Evolutionary conservation across 108 stramenopile genomes (phyloP).

Genomic region (Poteriospumella lacustris): DNA sequence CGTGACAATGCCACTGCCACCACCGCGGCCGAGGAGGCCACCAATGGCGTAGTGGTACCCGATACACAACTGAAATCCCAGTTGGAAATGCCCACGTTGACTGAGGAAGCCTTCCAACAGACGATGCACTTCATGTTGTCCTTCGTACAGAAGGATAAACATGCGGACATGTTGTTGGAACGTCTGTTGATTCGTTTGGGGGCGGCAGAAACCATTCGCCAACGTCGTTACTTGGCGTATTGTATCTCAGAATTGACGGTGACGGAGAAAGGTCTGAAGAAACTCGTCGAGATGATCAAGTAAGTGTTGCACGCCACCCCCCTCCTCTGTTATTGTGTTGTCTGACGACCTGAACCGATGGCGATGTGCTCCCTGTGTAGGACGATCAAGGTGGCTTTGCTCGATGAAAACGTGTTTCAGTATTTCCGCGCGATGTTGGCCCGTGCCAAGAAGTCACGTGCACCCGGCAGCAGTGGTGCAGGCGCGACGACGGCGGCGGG

Average conservation of each 20-base stretch:
- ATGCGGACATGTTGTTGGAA: conserved; percentile 54
- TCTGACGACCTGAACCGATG: not conserved
- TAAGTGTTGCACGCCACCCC: not conserved
- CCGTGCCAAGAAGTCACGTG: not conserved
- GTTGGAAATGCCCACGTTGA: not conserved
- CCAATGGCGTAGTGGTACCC: conserved; percentile 3
- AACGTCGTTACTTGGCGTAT: conserved; percentile 78
- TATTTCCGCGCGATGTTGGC: not conserved
- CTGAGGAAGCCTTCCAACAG: conserved; percentile 65
- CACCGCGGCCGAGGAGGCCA: not conserved
- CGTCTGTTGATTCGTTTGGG: conserved; percentile 78
- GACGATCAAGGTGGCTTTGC: not conserved
- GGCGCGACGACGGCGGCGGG: not conserved
- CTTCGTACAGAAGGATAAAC: conserved; percentile 84
- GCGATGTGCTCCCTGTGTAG: not conserved
- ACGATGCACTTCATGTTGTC: conserved; percentile 85
- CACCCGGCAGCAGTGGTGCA: not conserved
- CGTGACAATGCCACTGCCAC: not conserved
- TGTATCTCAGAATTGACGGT: conserved; percentile 84
- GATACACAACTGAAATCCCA: conserved; percentile 23
- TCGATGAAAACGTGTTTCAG: not conserved
- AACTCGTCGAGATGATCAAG: conserved; percentile 14
- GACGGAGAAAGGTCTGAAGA: conserved; percentile 37
- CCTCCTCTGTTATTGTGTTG: not conserved
- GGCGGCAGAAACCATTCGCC: conserved; percentile 55